Conservation (phyloP, 805 yeast species). For the Cyberlindnera samutprakarnensis region DNA sequence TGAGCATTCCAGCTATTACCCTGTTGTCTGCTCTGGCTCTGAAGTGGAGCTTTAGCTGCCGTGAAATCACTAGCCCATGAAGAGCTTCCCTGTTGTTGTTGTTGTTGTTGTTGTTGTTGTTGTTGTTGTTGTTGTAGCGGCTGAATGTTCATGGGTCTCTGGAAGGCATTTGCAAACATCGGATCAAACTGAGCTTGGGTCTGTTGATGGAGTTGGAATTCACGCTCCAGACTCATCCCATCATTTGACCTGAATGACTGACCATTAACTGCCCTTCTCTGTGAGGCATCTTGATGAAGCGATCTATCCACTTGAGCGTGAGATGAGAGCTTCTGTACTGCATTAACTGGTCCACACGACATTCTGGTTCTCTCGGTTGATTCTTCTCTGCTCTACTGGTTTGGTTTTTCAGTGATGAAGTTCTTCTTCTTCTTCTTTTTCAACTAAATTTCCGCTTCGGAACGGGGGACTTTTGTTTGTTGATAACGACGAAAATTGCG, state of each 20-base stretch:
- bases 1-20: slow-evolving; percentile 14
- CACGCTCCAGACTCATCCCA: slow-evolving; percentile 11
- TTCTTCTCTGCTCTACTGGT: no score
- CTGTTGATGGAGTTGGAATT: slow-evolving; percentile 16
- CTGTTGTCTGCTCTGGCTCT: slow-evolving; percentile 7
- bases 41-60: slow-evolving; percentile 4
- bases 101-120: slow-evolving; percentile 2
- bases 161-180: slow-evolving; percentile 5
- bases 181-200: slow-evolving; percentile 3
- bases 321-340: slow-evolving; percentile 18
- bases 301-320: slow-evolving; percentile 21
- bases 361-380: no score
- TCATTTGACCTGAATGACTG: slow-evolving; percentile 11
- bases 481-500: no score
- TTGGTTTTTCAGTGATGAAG: no score
- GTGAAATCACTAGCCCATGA: slow-evolving; percentile 22
- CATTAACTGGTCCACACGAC: slow-evolving; percentile 22
- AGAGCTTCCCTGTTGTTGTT: slow-evolving; percentile 1
- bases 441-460: no score
- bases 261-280: slow-evolving; percentile 4
- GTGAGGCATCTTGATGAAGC: slow-evolving; percentile 15
- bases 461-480: no score
- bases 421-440: no score
- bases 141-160: slow-evolving; percentile 1
- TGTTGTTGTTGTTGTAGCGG: slow-evolving; percentile 5